These are phyloP conservation scores for Aureobasidium sp. DNA, from an alignment of 2,329 filamentous ascomycete species.

Conservation along the genomic window DNA sequence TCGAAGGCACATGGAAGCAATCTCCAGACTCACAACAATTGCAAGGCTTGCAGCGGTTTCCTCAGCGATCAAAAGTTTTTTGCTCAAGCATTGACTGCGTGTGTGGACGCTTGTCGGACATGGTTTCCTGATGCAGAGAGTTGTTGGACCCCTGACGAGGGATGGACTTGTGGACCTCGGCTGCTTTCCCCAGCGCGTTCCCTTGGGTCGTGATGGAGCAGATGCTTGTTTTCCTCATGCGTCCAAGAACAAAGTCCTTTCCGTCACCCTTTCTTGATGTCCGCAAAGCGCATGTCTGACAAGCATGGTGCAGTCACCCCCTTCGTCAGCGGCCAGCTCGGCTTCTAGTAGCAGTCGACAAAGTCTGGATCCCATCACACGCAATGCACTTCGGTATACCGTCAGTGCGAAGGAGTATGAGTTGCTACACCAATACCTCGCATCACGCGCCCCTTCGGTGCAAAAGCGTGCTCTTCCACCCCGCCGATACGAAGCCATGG, in stretches of 20 bases:
- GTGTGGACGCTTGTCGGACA: not conserved
- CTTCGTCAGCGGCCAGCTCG: conserved; percentile 3
- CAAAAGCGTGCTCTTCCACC: conserved; percentile 45
- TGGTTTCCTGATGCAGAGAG: not conserved
- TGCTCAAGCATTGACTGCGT: not conserved
- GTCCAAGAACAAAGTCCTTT: not conserved
- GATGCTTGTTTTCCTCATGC: not conserved
- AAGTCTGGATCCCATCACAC: conserved; percentile 59
- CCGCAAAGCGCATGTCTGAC: not conserved
- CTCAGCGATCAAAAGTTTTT: not conserved
- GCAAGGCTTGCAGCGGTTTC: not conserved
- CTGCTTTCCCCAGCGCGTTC: not conserved
- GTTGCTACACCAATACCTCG: conserved; percentile 70
- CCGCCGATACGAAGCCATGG: conserved; percentile 42
- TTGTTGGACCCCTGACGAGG: not conserved
- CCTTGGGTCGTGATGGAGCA: not conserved
- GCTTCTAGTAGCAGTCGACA: conserved; percentile 5
- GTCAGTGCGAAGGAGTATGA: conserved; percentile 78
- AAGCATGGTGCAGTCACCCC: conserved; percentile 1
- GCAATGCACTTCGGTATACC: conserved; percentile 79
- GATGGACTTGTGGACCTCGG: not conserved
- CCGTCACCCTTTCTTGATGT: not conserved
- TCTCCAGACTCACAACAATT: not conserved
- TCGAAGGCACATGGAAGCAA: not conserved
- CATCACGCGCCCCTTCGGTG: conserved; percentile 59